Evolutionary conservation across 306 rosid species (phyloP), one percentile per base, ranked within the genome.

Genomic region (Rubus parviflorus): DNA sequence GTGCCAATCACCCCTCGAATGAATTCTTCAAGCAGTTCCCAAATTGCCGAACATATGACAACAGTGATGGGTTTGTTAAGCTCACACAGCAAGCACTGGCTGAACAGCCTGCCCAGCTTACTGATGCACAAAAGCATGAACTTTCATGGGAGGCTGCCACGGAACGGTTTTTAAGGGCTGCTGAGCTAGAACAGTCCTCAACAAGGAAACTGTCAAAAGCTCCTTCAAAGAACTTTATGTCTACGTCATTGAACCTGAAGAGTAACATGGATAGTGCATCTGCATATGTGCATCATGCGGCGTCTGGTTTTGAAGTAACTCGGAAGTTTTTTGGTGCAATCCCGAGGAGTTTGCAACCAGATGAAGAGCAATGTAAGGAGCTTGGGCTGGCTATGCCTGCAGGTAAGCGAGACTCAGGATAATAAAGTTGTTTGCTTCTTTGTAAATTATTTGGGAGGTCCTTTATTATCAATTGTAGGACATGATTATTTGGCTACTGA

Each of bases 11-110:
- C 80, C 88, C 91, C 78, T 95, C 98, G 58, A 95, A 95, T 68
- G 93, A 95, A n/a, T 95, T 95, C 88, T 95, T 95, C 88, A 92
- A 88, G 88, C 93, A 92, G 90, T 92, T 95, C 62, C 89, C 97
- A 0, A 95, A 92, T 81, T 95, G 98, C 82, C 74, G 87, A 82
- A 90, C 82, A 35, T 95, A 83, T 58, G 85, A 86, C 25, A 72
- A 82, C 67, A 62, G 62, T 47, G 70, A 81, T 13, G 97, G 74
- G 23, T 95, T 95, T 86, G 92, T 89, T 60, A 66, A 81, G 81
- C 90, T 86, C 66, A 88, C 83, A 60, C 83, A 53, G 7, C 84
- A 82, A 78, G 97, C 93, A 42, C 84, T 90, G 74, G 47, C 80
- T 3, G 96, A 88, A 68, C 84, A 88, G 66, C 96, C 98, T 63